Base-by-base conservation (phyloP, 345 rosid genomes). In the Eucalyptus brandiana region DNA sequence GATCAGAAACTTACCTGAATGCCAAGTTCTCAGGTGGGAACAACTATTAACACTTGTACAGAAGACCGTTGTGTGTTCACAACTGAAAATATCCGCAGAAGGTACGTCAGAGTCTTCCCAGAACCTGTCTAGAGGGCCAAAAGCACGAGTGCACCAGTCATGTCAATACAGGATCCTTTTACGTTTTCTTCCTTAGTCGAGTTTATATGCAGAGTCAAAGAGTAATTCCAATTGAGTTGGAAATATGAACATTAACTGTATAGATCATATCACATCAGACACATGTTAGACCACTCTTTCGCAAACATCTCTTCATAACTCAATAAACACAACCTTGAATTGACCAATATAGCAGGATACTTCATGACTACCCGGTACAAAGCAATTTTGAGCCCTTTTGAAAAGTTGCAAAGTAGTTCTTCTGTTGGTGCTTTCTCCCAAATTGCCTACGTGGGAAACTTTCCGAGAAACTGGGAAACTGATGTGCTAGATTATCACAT, bases 11-110 rank as follows among this genome's bases (percentile, higher is more conserved):
- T 92, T 91, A 97, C 99, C 94, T 97, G 99, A 91, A 94, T 95
- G 80, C 99, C 99, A 89, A 97, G 99, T 90, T 97, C 99, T 23
- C 99, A 94, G 54, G 99, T 97, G 17, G 98, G 99, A 87, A 97
- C 99, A 88, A 97, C 94, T 88, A 97, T 93, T 13, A 95, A 90
- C 51, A 97, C 97, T 94, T 96, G 99, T 90, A 96, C 96, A 88
- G 99, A 94, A 45, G 98, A 93, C 88, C 96, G 89, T 91, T 93
- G 93, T 76, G 96, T 91, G 86, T 96, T 94, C 54, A 96, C 88
- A 87, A 93, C 92, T 15, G 99, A 95, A 91, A 93, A 93, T 87
- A 97, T 93, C 92, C 91, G 89, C 69, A 96, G 89, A 30, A 97
- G 87, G 91, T 97, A 96, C 7, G 99, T 95, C 93, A 97, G 94